Evolutionary conservation across 106 monocot species (phyloP).

Genomic region (Iris macrosiphon): DNA sequence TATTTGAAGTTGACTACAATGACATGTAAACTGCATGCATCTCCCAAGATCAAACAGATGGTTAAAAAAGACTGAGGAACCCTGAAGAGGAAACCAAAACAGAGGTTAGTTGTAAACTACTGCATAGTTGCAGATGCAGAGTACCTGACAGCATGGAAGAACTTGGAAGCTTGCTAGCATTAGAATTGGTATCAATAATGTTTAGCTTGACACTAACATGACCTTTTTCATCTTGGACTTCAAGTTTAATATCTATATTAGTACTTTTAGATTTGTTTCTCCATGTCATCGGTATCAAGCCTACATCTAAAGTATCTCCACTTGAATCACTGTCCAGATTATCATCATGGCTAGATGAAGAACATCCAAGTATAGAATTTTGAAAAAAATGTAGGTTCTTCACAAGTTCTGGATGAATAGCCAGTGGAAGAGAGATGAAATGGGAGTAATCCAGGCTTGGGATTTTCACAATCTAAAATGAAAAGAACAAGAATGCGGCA

Average conservation of each 20-base stretch:
- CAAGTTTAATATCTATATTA: constrained; percentile 1
- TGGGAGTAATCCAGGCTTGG: constrained; percentile 85
- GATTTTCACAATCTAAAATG: constrained; percentile 60
- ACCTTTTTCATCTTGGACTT: constrained; percentile 2
- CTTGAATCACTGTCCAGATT: constrained; percentile 5
- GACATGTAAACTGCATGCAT: no score
- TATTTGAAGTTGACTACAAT: no score
- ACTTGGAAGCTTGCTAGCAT: neutral
- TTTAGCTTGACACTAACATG: neutral
- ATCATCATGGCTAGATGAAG: neutral
- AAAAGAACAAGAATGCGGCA: neutral
- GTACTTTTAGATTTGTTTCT: no score
- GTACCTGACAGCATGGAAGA: constrained; percentile 10
- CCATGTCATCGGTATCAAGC: neutral
- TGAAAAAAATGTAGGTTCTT: constrained; percentile 73
- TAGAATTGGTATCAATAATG: constrained; percentile 2
- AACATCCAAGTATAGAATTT: constrained; percentile 50
- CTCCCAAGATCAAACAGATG: no score
- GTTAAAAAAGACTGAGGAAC: no score
- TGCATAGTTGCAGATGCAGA: no score
- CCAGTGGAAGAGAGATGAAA: constrained; percentile 90
- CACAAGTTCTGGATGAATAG: constrained; percentile 60
- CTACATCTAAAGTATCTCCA: constrained; percentile 6
- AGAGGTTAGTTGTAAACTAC: no score
- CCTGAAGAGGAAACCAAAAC: no score